Percentiles rank a stretch among this genome's conserved stretches.
phyloP scores from a whole-genome alignment of 208 protist species.

The Sergeia podlipaevii region DNA sequence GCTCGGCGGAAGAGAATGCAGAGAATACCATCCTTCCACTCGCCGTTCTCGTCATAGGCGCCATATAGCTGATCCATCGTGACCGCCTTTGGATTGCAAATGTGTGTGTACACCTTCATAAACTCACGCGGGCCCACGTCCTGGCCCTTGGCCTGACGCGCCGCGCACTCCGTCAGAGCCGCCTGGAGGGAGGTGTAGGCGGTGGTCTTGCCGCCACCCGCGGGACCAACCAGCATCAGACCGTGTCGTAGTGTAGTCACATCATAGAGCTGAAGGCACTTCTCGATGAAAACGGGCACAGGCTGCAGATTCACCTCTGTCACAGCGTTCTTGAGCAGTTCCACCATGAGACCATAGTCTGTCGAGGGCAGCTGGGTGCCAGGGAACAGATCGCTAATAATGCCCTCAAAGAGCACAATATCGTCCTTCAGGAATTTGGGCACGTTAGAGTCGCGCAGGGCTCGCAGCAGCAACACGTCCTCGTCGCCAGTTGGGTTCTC shows the following conservation, averaged over 20 bases:
- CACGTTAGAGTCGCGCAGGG: constrained; percentile 97
- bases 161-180: constrained; percentile 73
- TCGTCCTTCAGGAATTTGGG: constrained; percentile 97
- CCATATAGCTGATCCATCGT: constrained; percentile 98
- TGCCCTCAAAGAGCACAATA: constrained; percentile 95
- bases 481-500: constrained; percentile 91
- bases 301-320: constrained; percentile 79
- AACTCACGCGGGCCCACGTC: constrained; percentile 66
- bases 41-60: constrained; percentile 95
- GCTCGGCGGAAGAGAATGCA: constrained; percentile 92
- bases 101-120: constrained; percentile 91
- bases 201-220: constrained; percentile 96
- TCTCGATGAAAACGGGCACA: constrained; percentile 92
- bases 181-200: constrained; percentile 85
- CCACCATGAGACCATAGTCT: constrained; percentile 94
- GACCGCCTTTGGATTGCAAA: constrained; percentile 97
- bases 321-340: constrained; percentile 66
- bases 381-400: constrained; percentile 99
- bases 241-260: constrained; percentile 98
- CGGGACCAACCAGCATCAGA: constrained; percentile 97
- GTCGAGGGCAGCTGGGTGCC: constrained; percentile 85
- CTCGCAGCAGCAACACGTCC: constrained; percentile 93
- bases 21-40: constrained; percentile 97
- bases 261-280: constrained; percentile 98
- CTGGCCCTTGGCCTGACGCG: constrained; percentile 64